Percentiles rank a stretch among this genome's conserved stretches.
phyloP scores from a whole-genome alignment of 2,329 filamentous ascomycete genomes.

The Trichophyton schoenleinii region DNA sequence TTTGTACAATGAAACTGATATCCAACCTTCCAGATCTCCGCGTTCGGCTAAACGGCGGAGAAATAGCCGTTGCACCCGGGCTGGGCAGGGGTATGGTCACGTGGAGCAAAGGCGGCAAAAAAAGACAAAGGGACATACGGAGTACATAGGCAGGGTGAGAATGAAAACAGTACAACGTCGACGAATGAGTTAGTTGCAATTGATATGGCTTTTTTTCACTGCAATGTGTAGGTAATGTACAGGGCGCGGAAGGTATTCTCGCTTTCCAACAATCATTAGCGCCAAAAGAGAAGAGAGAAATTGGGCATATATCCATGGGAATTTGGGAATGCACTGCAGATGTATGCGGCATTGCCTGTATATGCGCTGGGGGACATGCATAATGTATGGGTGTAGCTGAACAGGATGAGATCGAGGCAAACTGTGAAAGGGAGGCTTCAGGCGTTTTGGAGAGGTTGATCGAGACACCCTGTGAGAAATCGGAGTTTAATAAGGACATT shows the following conservation, averaged over 20 bases:
- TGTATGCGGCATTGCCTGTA: background rate
- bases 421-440: background rate
- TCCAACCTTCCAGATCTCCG: background rate
- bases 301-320: background rate
- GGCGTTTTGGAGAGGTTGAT: background rate
- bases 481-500: conserved; percentile 1
- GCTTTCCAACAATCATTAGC: conserved; percentile 1
- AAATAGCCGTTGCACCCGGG: background rate
- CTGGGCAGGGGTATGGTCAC: background rate
- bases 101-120: background rate
- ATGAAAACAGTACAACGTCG: background rate
- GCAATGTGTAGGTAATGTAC: conserved; percentile 1
- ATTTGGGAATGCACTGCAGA: background rate
- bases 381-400: background rate
- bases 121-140: too few species aligned
- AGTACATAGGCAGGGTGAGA: background rate
- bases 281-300: background rate
- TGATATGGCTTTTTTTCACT: background rate
- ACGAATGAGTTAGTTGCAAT: background rate
- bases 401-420: background rate
- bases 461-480: background rate
- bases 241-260: background rate
- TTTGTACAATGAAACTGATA: background rate
- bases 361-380: background rate
- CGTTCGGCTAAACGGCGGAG: background rate